Percentiles rank a stretch among this genome's conserved stretches.
These are phyloP conservation scores for Hylodesmum podocarpum DNA, from an alignment of 306 rosid species.

Conservation along the genomic window DNA sequence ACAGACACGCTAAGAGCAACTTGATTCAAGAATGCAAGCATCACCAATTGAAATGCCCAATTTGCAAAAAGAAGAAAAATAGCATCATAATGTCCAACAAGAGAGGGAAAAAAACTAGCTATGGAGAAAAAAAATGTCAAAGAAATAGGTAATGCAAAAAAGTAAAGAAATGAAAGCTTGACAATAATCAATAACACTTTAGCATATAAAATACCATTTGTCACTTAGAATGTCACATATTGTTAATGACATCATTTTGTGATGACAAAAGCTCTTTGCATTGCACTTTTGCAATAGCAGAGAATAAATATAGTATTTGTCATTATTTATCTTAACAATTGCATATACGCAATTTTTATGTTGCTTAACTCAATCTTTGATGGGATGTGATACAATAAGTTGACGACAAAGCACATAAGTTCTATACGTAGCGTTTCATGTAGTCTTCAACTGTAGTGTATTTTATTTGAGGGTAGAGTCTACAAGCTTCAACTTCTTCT, in stretches of 20 bases:
- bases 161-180: no score
- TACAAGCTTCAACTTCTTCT: slow-evolving; percentile 51
- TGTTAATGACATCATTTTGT: background rate
- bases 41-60: background rate
- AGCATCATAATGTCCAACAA: no score
- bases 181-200: no score
- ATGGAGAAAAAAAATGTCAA: no score
- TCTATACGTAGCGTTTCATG: slow-evolving; percentile 43
- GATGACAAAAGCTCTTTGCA: background rate
- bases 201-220: background rate
- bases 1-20: background rate
- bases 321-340: background rate
- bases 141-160: no score
- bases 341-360: background rate
- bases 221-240: no score
- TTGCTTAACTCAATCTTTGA: background rate
- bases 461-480: slow-evolving; percentile 54
- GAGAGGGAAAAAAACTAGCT: background rate
- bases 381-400: background rate
- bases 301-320: background rate
- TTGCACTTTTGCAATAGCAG: background rate
- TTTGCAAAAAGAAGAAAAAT: no score
- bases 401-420: background rate
- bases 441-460: slow-evolving; percentile 46
- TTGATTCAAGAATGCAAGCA: background rate